Evolutionary conservation across 352 stramenopile species (phyloP), one percentile per base, ranked within the genome.

Genomic region (Phytophthora parvispora): DNA sequence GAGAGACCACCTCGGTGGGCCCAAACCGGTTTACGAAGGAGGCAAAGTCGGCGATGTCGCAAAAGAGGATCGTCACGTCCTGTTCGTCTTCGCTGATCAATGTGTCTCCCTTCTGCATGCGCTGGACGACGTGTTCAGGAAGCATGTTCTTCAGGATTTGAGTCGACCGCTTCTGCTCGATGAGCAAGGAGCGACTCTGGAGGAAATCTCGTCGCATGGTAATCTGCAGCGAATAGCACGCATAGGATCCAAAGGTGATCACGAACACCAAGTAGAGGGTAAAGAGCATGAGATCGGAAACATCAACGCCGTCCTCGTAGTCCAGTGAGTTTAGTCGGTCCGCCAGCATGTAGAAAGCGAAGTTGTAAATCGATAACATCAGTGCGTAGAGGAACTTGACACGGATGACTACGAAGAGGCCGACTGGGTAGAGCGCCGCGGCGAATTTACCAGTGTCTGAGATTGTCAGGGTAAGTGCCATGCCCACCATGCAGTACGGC

Each of bases 91-190:
- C 88, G 40, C 84, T 94, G 64, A 96, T 95, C 13, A 91, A 54
- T 2, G 86, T 89, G 12, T 96, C 90, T 1, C 88, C 87, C 31
- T 90, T 89, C 55, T 97, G 87, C 87, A 97, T 94, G 6, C 88
- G 84, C 56, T 95, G 83, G 0, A 95, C 85, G 4, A 97, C 86
- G 49, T 97, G 90, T 43, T 95, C 84, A 0, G 88, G 90, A 1
- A 95, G 64, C 86, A 96, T 95, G 36, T 95, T 96, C 55, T 94
- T 94, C 0, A 97, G 64, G 50, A 96, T 96, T 53, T 94, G 84
- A 0, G 84, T 93, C 22, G 87, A 96, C 6, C 87, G 75, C 38
- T 87, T 83, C 50, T 96, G 86, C 51, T 97, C 87, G 22, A 94
- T 80, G 1, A 94, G 66, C 15, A 97, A 66, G 10, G 87, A 93